Evolutionary conservation across 352 stramenopile genomes (phyloP), one percentile per base, ranked within the genome.

Genomic region (Blastocystis sp.): DNA sequence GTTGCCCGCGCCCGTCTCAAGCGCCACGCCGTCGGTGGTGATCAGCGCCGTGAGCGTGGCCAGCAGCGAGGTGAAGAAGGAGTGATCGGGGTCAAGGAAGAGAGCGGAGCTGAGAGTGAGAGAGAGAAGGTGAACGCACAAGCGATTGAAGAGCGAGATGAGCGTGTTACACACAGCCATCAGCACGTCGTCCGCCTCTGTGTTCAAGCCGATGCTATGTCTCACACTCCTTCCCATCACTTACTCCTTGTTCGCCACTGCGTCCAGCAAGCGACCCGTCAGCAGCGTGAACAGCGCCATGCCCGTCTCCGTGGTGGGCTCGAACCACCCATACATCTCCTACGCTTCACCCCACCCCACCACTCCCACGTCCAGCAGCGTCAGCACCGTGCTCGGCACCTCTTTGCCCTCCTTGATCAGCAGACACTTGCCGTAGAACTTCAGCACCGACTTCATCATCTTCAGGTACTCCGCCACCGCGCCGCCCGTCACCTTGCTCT

Each of bases 341-440:
- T n/a, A 41, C 34, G 10, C 53, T 11, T 61, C 53, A 21, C 53
- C 0, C 53, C 53, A 21, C 10, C 19, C 53, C 19, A 11, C 19
- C 53, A 61, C 10, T 11, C 10, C 53, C 19, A 61, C 53, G 10
- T 61, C 10, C 10, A 76, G 5, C 9, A 76, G 65, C n/a, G 7
- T 52, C 34, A 76, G 65, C 34, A 52, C 38, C 9, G 65, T 52
- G 9, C 11, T 43, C 14, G 65, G 65, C 11, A 76, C 65, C n/a
- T 76, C 65, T 38, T 76, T 76, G 10, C 65, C 65, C 4, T 76
- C 65, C n/a, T 43, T 43, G n/a, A 76, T 76, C 14, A 76, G 65
- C 34, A 76, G 34, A 56, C 65, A 76, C 65, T 76, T 76, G 11
- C 65, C 65, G 43, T 43, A 76, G 65, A 76, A 76, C 43, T 76